Base-by-base conservation (phyloP, 495 filamentous ascomycete species). In the Thermothielavioides terrestris region DNA sequence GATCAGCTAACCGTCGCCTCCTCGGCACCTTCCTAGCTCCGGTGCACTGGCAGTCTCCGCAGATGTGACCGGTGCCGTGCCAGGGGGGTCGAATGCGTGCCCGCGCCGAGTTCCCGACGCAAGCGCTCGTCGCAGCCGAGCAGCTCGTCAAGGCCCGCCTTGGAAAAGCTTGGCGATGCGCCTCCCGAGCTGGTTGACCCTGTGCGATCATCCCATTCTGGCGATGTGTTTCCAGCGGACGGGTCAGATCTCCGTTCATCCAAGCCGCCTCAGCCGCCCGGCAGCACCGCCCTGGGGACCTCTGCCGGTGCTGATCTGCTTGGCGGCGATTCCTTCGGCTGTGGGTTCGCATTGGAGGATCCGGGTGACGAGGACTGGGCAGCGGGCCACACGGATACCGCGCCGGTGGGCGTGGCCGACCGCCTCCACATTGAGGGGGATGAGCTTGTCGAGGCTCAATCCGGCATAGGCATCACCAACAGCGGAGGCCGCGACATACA, bases 1-100 rank as follows among this genome's bases (percentile, higher is more conserved):
- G 17, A n/a, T 15, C 21, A 20, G 12, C 11, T 12, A 34, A 46
- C 8, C 28, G 9, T 26, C 15, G 7, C 28, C 20, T 22, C 9
- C 39, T 14, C 28, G 9, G 38, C 15, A 8, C 28, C 20, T 22
- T 12, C 39, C 22, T 28, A 52, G 50, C 50, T 52, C 20, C 50
- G 50, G 26, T 52, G 50, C 42, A 46, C 50, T 34, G 50, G 50
- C 22, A 32, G 50, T n/a, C 36, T 42, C 18, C 21, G 22, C 32
- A 40, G 25, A 10, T 52, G 50, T 30, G 42, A 52, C 17, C 42
- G 50, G 11, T 52, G 50, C 36, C 34, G 22, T 23, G 32, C 34
- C 34, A 31, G 50, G 32, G n/a, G 23, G 15, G 32, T 52, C 20
- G 50, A 46, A 18, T 52, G 50, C 36, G 50, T 52, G 9, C 35